Conservation (phyloP, 306 rosid species). For the Trifolium repens region DNA sequence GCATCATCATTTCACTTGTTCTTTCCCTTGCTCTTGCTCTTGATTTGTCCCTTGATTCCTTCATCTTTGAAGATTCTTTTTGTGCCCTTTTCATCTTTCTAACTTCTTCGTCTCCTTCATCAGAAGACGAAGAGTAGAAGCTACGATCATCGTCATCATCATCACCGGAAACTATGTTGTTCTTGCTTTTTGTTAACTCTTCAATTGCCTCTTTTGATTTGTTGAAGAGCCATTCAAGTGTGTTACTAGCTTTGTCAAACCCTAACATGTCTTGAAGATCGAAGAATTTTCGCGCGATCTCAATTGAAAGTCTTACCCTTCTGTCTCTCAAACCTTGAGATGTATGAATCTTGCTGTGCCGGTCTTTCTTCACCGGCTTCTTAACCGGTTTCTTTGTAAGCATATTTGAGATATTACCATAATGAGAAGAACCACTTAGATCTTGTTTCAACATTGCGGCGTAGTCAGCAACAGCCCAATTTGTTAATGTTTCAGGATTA, state of each 20-base stretch:
- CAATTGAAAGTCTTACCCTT: conserved; percentile 78
- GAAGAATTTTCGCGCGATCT: conserved; percentile 78
- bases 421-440: neutral
- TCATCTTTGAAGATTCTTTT: conserved; percentile 36
- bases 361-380: conserved; percentile 64
- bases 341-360: conserved; percentile 91
- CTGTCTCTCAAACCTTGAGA: conserved; percentile 86
- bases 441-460: conserved; percentile 45
- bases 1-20: conserved; percentile 42
- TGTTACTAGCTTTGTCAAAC: conserved; percentile 87
- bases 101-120: conserved; percentile 34
- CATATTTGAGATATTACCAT: conserved; percentile 23
- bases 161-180: neutral
- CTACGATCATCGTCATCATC: neutral
- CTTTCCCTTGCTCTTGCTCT: conserved; percentile 80
- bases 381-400: conserved; percentile 17
- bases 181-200: conserved; percentile 46
- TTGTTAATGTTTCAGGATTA: conserved; percentile 42
- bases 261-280: conserved; percentile 95
- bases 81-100: conserved; percentile 29
- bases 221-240: conserved; percentile 82
- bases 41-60: conserved; percentile 66
- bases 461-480: conserved; percentile 44
- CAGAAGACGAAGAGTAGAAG: conserved; percentile 42
- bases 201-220: conserved; percentile 70